Evolutionary conservation across 768 basidiomycete species (phyloP).

Genomic region (Lactarius quietus): DNA sequence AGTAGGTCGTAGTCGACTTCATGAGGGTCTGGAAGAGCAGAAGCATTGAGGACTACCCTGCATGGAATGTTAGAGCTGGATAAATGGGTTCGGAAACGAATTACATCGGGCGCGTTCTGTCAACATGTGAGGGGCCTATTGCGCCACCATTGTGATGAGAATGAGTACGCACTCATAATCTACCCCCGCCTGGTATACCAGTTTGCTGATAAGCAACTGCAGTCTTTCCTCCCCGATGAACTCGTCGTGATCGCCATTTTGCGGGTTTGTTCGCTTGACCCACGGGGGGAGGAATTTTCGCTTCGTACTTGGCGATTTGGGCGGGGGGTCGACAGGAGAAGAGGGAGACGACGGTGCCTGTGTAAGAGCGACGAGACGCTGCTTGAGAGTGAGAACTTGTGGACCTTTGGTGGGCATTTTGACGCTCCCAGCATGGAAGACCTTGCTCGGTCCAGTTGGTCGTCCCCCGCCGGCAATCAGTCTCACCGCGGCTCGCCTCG

Average conservation of each 20-base stretch:
- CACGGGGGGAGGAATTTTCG: constrained; percentile 49
- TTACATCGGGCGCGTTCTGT: constrained; percentile 83
- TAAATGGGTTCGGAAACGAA: not conserved
- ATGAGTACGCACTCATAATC: constrained; percentile 71
- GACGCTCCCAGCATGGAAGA: not conserved
- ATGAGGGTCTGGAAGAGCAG: constrained; percentile 76
- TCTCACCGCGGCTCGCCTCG: too few species aligned
- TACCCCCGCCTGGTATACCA: constrained; percentile 87
- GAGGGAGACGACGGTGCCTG: constrained; percentile 49
- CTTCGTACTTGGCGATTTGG: constrained; percentile 34
- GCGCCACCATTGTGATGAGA: constrained; percentile 1
- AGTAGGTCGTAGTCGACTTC: constrained; percentile 75
- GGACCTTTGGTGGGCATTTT: constrained; percentile 2
- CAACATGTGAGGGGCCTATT: constrained; percentile 21
- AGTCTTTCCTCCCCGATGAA: constrained; percentile 41
- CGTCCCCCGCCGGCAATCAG: not conserved
- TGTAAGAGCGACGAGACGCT: constrained; percentile 59
- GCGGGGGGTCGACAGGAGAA: constrained; percentile 31
- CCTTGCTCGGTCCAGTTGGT: not conserved
- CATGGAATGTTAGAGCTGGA: not conserved
- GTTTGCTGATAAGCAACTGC: constrained; percentile 60
- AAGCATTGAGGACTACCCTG: constrained; percentile 82
- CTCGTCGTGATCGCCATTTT: constrained; percentile 27
- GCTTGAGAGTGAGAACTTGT: constrained; percentile 49
- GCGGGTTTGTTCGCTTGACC: constrained; percentile 38